These are phyloP conservation scores for Laguncularia racemosa DNA, from an alignment of 345 rosid genomes.

Conservation along the genomic window DNA sequence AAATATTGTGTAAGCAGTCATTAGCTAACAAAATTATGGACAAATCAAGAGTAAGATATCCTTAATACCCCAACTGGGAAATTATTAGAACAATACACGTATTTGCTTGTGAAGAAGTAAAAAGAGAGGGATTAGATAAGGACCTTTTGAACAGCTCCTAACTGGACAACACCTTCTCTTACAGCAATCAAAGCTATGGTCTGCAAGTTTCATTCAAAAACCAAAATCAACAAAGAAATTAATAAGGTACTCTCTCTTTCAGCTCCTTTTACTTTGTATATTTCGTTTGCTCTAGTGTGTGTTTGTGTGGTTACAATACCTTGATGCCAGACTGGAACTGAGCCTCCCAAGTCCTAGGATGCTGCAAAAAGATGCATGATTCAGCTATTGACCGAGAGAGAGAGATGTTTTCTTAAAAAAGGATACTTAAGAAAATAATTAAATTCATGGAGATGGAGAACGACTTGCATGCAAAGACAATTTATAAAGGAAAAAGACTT, in stretches of 20 bases:
- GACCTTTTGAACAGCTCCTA: slow-evolving; percentile 89
- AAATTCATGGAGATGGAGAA: background rate
- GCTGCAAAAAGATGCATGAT: slow-evolving; percentile 28
- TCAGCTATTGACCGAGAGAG: background rate
- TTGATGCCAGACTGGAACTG: slow-evolving; percentile 94
- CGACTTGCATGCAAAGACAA: too few species aligned
- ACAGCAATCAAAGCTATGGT: slow-evolving; percentile 94
- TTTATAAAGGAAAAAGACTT: slow-evolving; percentile 14
- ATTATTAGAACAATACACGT: background rate
- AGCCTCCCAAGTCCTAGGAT: slow-evolving; percentile 98
- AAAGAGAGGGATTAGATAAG: slow-evolving; percentile 8
- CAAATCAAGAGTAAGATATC: too few species aligned
- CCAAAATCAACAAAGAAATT: slow-evolving; percentile 2
- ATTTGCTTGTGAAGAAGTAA: background rate
- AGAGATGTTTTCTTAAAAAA: background rate
- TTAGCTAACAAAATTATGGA: background rate
- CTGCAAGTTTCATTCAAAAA: slow-evolving; percentile 33
- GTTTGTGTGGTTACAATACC: slow-evolving; percentile 29
- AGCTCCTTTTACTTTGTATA: background rate
- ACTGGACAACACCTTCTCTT: slow-evolving; percentile 94
- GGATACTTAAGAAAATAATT: background rate
- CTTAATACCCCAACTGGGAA: background rate
- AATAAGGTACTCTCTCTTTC: background rate
- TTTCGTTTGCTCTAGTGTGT: too few species aligned
- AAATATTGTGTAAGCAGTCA: slow-evolving; percentile 1